Evolutionary conservation across 495 filamentous ascomycete genomes (phyloP).

Genomic region (Lophiotrema nucula): DNA sequence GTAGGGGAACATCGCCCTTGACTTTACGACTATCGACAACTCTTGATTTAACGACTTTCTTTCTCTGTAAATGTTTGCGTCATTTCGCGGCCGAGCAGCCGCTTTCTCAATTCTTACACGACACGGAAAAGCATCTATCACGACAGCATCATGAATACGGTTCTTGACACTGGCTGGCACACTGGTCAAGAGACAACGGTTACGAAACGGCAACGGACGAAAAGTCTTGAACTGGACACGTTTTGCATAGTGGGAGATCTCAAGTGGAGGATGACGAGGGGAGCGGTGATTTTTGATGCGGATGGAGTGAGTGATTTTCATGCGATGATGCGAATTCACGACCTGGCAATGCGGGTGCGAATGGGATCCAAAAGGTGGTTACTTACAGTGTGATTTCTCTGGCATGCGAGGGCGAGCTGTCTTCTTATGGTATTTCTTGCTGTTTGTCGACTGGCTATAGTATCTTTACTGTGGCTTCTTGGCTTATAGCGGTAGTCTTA

Average conservation of each 20-base stretch:
- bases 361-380: too few species aligned
- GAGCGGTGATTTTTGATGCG: too few species aligned
- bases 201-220: neutral
- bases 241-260: slow-evolving; percentile 14
- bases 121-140: slow-evolving; percentile 26
- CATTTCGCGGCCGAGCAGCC: slow-evolving; percentile 20
- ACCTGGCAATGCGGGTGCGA: too few species aligned
- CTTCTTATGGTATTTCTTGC: too few species aligned
- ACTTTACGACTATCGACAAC: too few species aligned
- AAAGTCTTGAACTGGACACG: slow-evolving; percentile 17
- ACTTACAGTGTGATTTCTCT: too few species aligned
- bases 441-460: too few species aligned
- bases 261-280: slow-evolving; percentile 16
- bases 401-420: too few species aligned
- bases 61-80: slow-evolving; percentile 29
- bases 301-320: neutral
- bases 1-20: too few species aligned
- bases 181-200: slow-evolving; percentile 24
- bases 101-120: slow-evolving; percentile 12
- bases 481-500: too few species aligned
- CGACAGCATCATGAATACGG: slow-evolving; percentile 20
- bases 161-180: slow-evolving; percentile 22
- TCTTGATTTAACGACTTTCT: slow-evolving; percentile 21
- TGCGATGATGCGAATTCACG: too few species aligned
- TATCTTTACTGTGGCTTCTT: too few species aligned